These are phyloP conservation scores for Ophiostoma ips DNA, from an alignment of 2,329 filamentous ascomycete species.

Conservation along the genomic window DNA sequence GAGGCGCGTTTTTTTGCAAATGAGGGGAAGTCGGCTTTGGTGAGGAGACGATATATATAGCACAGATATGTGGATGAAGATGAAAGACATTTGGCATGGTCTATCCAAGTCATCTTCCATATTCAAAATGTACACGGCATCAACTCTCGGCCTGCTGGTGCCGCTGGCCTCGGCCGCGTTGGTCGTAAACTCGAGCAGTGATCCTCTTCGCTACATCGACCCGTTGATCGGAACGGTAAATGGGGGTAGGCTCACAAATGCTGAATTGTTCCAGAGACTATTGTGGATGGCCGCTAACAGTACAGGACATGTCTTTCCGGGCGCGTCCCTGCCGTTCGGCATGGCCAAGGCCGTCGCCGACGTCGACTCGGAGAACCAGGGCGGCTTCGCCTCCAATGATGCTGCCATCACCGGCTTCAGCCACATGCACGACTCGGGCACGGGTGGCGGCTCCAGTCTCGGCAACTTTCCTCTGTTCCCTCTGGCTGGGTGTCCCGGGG, in stretches of 20 bases:
- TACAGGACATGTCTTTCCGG: constrained; percentile 44
- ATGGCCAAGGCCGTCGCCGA: constrained; percentile 29
- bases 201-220: constrained; percentile 20
- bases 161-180: neutral
- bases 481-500: constrained; percentile 17
- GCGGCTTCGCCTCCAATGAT: constrained; percentile 30
- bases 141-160: neutral
- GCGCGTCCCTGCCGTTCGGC: constrained; percentile 30
- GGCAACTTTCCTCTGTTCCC: constrained; percentile 34
- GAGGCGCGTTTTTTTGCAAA: too few relatives aligned
- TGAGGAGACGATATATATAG: too few relatives aligned
- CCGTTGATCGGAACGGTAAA: constrained; percentile 36
- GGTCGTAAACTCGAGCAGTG: neutral
- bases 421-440: constrained; percentile 28
- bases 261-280: too few relatives aligned
- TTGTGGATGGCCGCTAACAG: constrained; percentile 13
- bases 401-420: constrained; percentile 13
- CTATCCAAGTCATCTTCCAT: too few relatives aligned
- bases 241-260: constrained; percentile 1
- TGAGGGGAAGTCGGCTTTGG: too few relatives aligned
- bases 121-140: too few relatives aligned
- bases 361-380: neutral
- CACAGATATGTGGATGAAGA: too few relatives aligned
- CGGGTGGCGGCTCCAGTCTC: constrained; percentile 27
- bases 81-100: too few relatives aligned